phyloP scores from a whole-genome alignment of 1,284 basidiomycete genomes.

The Meira miltonrushii region DNA sequence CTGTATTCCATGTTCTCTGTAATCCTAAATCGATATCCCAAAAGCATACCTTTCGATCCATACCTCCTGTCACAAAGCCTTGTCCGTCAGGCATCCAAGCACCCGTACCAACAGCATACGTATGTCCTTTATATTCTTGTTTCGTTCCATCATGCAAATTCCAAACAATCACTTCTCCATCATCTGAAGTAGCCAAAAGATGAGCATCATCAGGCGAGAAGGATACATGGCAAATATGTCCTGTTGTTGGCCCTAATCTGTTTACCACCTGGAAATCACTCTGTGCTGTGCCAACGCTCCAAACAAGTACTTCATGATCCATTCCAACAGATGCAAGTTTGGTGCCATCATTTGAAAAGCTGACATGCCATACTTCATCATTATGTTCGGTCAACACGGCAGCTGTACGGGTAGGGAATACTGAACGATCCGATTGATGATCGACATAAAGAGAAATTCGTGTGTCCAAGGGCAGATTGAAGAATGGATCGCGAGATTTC shows the following conservation, averaged over 20 bases:
- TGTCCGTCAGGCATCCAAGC: conserved; percentile 82
- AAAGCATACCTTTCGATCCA: conserved; percentile 79
- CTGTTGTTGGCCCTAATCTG: conserved; percentile 28
- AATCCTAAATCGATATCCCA: conserved; percentile 67
- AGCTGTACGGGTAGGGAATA: conserved; percentile 72
- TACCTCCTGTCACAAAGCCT: conserved; percentile 81
- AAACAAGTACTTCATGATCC: conserved; percentile 78
- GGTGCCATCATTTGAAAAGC: conserved; percentile 84
- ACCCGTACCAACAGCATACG: conserved; percentile 77
- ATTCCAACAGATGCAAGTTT: conserved; percentile 81
- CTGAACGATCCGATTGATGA: conserved; percentile 68
- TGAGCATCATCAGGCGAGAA: conserved; percentile 41
- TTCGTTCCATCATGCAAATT: conserved; percentile 16
- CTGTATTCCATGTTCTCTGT: conserved; percentile 65
- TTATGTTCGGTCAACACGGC: conserved; percentile 71
- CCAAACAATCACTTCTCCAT: conserved; percentile 34
- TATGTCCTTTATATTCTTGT: conserved; percentile 62
- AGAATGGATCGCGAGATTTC: conserved; percentile 42
- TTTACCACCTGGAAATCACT: conserved; percentile 24
- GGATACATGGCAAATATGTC: conserved; percentile 58
- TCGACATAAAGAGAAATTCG: conserved; percentile 79
- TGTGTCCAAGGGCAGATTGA: conserved; percentile 48
- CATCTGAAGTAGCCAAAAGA: conserved; percentile 32
- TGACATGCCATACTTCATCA: conserved; percentile 88
- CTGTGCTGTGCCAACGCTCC: conserved; percentile 55